Conservation (phyloP, 352 stramenopile genomes). For the Globisporangium takayamanum region DNA sequence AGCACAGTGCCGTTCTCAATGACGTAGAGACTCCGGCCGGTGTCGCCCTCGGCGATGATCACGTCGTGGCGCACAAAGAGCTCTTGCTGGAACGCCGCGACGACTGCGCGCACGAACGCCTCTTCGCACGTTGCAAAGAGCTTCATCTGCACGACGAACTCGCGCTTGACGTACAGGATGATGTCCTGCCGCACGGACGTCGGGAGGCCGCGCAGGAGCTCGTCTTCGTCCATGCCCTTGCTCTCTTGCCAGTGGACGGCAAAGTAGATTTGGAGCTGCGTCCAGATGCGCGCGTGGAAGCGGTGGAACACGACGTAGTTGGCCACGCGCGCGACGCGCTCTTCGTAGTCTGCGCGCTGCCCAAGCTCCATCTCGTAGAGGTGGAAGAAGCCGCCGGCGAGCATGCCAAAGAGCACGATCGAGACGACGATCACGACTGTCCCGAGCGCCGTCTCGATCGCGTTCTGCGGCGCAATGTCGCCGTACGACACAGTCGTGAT, state of each 20-base stretch:
- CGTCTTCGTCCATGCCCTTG: constrained; percentile 38
- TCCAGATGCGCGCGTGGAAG: constrained; percentile 30
- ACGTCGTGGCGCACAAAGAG: constrained; percentile 71
- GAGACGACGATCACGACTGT: constrained; percentile 36
- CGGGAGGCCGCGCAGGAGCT: constrained; percentile 33
- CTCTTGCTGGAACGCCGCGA: constrained; percentile 61
- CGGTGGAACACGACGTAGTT: constrained; percentile 39
- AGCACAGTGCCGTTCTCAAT: constrained; percentile 48
- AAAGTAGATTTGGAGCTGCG: constrained; percentile 48
- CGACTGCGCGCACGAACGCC: constrained; percentile 48
- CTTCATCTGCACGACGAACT: constrained; percentile 51
- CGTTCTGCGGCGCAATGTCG: constrained; percentile 33
- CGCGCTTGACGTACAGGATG: constrained; percentile 24
- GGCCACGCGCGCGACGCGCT: constrained; percentile 31
- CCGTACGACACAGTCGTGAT: constrained; percentile 37
- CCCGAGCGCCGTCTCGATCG: constrained; percentile 21
- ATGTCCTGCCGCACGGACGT: constrained; percentile 27
- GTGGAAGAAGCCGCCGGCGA: constrained; percentile 39
- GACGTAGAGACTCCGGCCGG: constrained; percentile 54
- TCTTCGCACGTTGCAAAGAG: constrained; percentile 56
- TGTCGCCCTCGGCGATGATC: constrained; percentile 63
- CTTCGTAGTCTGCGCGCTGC: constrained; percentile 38
- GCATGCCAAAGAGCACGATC: constrained; percentile 32
- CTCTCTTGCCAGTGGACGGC: constrained; percentile 36
- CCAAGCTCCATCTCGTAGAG: constrained; percentile 42